Evolutionary conservation across 106 monocot genomes (phyloP), one percentile per base, ranked within the genome.

Genomic region (Phalaenopsis aphrodite): DNA sequence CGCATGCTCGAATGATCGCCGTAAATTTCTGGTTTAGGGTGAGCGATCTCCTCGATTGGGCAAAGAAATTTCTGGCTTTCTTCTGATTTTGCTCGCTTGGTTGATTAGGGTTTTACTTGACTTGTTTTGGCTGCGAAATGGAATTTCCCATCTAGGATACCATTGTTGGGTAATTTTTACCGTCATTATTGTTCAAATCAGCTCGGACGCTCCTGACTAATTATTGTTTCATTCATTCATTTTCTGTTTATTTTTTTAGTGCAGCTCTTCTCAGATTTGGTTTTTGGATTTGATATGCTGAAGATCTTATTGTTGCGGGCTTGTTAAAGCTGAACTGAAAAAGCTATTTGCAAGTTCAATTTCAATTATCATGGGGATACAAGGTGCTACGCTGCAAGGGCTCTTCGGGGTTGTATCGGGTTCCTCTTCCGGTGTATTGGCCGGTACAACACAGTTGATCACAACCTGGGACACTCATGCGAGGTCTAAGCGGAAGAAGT

Each of bases 291-390:
- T 76, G 48, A 76, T 76, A 49, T 49, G 9, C 42, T 76, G 76
- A 76, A 48, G 24, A 76, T 49, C 45, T 49, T 49, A 30, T 48
- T 41, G 3, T 3, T 17, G 23, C 11, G 76, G 48, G n/a, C 9
- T 76, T 76, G 10, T 8, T 12, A 48, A 12, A 76, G 11, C 48
- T 76, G n/a, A 30, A 24, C 12, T 76, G 18, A 74, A 74, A 64
- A 42, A 23, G 17, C 75, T 47, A 8, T 9, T 23, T 36, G 55
- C 30, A 2, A 12, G 41, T 56, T 73, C 42, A 47, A 72, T 55
- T 71, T 83, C 18, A 46, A 75, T 55, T 56, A 81, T n/a, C 12
- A 83, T 84, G 78, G 84, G 56, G 41, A 68, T 69, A 57, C 72
- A 41, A 36, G 82, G 84, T 23, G 66, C 39, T 41, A 67, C 79